Conservation (phyloP, 192 early-diverging fungal species). For the Geranomyces variabilis region DNA sequence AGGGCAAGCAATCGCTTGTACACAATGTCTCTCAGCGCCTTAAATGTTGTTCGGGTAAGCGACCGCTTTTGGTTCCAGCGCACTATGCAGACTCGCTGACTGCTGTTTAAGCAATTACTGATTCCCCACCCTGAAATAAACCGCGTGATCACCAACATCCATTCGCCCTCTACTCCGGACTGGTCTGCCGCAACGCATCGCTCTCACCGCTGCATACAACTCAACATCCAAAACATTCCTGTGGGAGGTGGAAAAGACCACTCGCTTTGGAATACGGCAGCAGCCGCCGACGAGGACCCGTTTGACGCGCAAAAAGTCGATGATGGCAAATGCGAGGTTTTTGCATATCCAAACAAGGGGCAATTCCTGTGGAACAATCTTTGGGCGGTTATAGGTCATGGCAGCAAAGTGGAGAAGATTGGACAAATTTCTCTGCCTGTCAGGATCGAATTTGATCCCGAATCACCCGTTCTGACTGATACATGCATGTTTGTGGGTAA, state of each 20-base stretch:
- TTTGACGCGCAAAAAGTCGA: constrained; percentile 20
- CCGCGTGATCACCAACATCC: constrained; percentile 11
- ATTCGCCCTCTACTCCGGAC: not conserved
- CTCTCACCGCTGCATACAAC: constrained; percentile 20
- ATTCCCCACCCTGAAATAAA: constrained; percentile 23
- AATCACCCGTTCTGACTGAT: not conserved
- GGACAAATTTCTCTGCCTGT: constrained; percentile 18
- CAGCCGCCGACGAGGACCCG: not conserved
- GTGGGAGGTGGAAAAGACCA: constrained; percentile 20
- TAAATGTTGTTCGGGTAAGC: constrained; percentile 28
- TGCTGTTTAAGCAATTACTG: constrained; percentile 7
- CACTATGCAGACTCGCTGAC: not conserved
- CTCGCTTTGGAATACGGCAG: constrained; percentile 21
- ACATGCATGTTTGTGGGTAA: not conserved
- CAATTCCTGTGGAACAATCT: constrained; percentile 25
- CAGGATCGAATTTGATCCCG: constrained; percentile 17
- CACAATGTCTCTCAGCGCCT: constrained; percentile 15
- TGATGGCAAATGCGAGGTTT: constrained; percentile 17
- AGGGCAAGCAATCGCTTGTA: constrained; percentile 16
- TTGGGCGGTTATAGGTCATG: not conserved
- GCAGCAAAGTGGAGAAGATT: constrained; percentile 13
- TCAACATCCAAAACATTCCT: constrained; percentile 27
- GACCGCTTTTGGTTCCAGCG: not conserved
- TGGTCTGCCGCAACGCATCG: not conserved
- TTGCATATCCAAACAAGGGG: constrained; percentile 21